Base-by-base conservation (phyloP, 805 yeast genomes). In the Yarrowia osloensis region DNA sequence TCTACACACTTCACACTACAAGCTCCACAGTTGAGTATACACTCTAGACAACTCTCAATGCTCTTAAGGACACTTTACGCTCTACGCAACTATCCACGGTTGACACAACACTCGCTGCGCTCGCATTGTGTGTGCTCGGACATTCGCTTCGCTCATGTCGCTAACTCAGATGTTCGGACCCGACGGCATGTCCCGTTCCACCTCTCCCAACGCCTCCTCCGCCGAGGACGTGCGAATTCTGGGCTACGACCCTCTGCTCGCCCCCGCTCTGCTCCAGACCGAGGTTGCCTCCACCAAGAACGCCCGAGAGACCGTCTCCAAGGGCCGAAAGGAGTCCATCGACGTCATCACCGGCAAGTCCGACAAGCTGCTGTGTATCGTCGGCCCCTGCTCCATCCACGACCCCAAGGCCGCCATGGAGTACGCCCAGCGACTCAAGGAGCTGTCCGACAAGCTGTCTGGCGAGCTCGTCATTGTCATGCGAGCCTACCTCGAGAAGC, bases 401-500 rank as follows among this genome's bases (percentile, higher is more conserved):
- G 98, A 94, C 79, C 85, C 94, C 68, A 85, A 83, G 47, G 89
- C 95, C 59, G 98, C 98, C 39, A 80, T 90, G 74, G 98, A 91
- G 37, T 94, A 95, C 79, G 96, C 94, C 69, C 78, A 78, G 42
- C 84, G 88, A 71, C 83, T 94, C 72, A 85, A 85, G 77, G 80
- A 80, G 68, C 80, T 91, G 67, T 81, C 91, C 40, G 89, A 86
- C 40, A 90, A 90, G 77, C 84, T 90, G 70, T 78, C 86, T 69
- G 85, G 82, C 66, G 98, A 94, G 71, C 82, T 94, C 67, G 89
- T 88, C 67, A 85, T 94, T 68, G 85, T 94, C 70, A 94, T 94
- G 99, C 89, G 99, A 82, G 98, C 98, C 7, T 94, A 94, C 84
- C 84, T 94, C 72, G 99, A 94, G 81, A 94, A 94, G 80, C 99